Percentiles rank a stretch among this genome's conserved stretches.
These are phyloP conservation scores for Castanospermum australe DNA, from an alignment of 306 rosid genomes.

Conservation along the genomic window DNA sequence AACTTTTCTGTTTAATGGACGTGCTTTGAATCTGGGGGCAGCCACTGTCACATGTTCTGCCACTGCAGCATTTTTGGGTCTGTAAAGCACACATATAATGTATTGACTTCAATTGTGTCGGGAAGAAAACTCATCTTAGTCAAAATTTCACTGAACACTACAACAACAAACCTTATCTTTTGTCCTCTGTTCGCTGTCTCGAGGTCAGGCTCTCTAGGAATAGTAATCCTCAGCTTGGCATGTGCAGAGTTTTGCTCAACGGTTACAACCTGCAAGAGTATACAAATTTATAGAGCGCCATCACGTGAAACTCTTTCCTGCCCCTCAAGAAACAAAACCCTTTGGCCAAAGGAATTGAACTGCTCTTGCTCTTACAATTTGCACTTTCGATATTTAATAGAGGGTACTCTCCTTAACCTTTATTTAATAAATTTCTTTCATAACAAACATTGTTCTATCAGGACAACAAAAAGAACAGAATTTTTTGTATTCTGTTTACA, in stretches of 20 bases:
- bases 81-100: constrained; percentile 33
- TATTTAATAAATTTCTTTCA: neutral
- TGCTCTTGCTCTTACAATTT: constrained; percentile 9
- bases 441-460: neutral
- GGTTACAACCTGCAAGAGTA: constrained; percentile 58
- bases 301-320: constrained; percentile 13
- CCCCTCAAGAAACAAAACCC: neutral
- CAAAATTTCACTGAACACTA: constrained; percentile 13
- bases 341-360: constrained; percentile 8
- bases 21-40: constrained; percentile 76
- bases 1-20: constrained; percentile 91
- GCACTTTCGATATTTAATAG: neutral
- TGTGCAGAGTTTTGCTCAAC: constrained; percentile 49
- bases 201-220: constrained; percentile 88
- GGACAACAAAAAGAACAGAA: neutral
- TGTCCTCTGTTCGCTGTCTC: constrained; percentile 84
- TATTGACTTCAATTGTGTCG: constrained; percentile 6
- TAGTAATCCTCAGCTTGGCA: constrained; percentile 68
- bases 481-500: neutral
- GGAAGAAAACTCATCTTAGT: constrained; percentile 8
- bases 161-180: constrained; percentile 66
- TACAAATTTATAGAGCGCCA: constrained; percentile 2
- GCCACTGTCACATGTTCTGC: constrained; percentile 40
- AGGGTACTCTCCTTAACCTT: neutral
- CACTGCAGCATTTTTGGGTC: constrained; percentile 62